Evolutionary conservation across 176 grass and related monocot species (phyloP).

Genomic region (Hordeum marinum): DNA sequence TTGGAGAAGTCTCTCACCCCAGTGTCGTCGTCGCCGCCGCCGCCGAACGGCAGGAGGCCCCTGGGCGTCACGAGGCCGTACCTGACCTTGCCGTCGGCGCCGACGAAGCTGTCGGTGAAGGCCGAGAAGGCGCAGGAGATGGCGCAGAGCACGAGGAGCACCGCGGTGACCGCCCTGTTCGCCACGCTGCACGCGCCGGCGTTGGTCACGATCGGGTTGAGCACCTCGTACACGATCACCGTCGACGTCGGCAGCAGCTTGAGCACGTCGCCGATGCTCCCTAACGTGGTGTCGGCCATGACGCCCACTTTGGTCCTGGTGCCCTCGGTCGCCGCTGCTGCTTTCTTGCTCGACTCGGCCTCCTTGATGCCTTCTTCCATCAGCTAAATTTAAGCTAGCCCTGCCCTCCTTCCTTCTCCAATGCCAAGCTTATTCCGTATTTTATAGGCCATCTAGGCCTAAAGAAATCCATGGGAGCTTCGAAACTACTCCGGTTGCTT

Average conservation of each 20-base stretch:
- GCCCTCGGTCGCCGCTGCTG: not conserved
- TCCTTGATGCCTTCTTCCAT: slow-evolving; percentile 36
- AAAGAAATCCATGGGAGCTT: not conserved
- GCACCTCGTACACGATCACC: slow-evolving; percentile 67
- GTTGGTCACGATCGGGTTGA: slow-evolving; percentile 62
- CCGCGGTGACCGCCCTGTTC: slow-evolving; percentile 40
- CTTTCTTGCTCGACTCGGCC: not conserved
- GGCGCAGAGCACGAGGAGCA: slow-evolving; percentile 30
- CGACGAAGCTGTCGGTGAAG: slow-evolving; percentile 73
- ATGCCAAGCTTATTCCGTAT: not conserved
- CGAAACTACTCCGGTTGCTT: slow-evolving; percentile 18
- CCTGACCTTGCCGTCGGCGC: slow-evolving; percentile 53
- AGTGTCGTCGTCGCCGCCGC: not conserved
- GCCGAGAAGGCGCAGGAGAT: slow-evolving; percentile 55
- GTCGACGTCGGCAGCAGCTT: slow-evolving; percentile 68
- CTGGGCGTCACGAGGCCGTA: slow-evolving; percentile 53
- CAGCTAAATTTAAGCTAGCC: not conserved
- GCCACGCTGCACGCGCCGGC: slow-evolving; percentile 32
- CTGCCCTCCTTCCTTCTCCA: not conserved
- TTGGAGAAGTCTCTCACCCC: slow-evolving; percentile 22
- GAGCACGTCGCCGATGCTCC: slow-evolving; percentile 58
- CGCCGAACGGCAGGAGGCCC: slow-evolving; percentile 44
- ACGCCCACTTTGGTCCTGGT: not conserved
- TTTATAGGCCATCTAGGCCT: slow-evolving; percentile 15
- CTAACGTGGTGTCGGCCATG: slow-evolving; percentile 45